These are phyloP conservation scores for Sporisorium scitamineum DNA, from an alignment of 1,284 basidiomycete species.

Conservation along the genomic window DNA sequence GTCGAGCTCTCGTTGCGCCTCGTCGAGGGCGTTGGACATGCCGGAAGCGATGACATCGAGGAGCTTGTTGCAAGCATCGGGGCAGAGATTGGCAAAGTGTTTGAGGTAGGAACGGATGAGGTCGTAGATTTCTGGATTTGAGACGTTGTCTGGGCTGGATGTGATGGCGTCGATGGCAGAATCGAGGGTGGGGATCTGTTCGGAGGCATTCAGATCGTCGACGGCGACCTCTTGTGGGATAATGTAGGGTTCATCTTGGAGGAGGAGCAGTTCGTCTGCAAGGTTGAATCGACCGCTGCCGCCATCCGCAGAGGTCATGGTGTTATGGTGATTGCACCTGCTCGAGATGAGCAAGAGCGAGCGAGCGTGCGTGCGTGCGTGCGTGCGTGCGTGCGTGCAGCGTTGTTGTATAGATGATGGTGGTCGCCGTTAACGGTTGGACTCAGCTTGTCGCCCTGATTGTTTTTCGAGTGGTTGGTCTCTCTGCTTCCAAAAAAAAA, in stretches of 20 bases:
- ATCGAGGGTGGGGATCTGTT: conserved; percentile 54
- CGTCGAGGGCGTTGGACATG: conserved; percentile 56
- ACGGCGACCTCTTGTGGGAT: conserved; percentile 59
- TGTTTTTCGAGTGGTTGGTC: conserved; percentile 1
- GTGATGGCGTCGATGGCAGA: conserved; percentile 57
- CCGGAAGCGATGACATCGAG: conserved; percentile 60
- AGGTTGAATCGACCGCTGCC: conserved; percentile 49
- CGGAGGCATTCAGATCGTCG: conserved; percentile 45
- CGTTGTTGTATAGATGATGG: neutral
- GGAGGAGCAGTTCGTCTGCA: conserved; percentile 58
- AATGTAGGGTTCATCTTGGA: conserved; percentile 62
- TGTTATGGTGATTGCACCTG: conserved; percentile 7
- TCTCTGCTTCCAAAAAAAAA: neutral
- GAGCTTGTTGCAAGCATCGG: conserved; percentile 57
- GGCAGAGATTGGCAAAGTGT: conserved; percentile 50
- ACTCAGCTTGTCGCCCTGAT: neutral
- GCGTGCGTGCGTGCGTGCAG: no score
- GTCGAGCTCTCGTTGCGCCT: conserved; percentile 51
- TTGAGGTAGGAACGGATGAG: conserved; percentile 63
- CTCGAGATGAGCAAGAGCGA: conserved; percentile 1
- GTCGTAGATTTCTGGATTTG: conserved; percentile 48
- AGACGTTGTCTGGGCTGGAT: conserved; percentile 47
- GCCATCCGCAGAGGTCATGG: conserved; percentile 21
- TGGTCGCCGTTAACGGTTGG: neutral
- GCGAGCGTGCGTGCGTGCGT: no score